Evolutionary conservation across 2,329 filamentous ascomycete species (phyloP), one percentile per base, ranked within the genome.

Genomic region (Aspergillus persii): DNA sequence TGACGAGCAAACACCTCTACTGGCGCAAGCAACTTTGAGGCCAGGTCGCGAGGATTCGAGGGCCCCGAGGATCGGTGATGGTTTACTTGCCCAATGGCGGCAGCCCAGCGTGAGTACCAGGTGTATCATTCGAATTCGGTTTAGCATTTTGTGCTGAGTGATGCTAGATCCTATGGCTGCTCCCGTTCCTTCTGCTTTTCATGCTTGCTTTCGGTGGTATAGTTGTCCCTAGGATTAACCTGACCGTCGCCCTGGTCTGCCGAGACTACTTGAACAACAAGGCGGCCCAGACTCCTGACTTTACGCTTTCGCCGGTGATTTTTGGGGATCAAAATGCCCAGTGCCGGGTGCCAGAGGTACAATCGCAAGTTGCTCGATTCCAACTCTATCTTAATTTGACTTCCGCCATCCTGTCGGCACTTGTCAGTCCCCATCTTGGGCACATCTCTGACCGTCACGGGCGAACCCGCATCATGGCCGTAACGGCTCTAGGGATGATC

Each of bases 361-460:
- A 95, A 71, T 84, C 87, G 18, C 83, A 84, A 52, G 90, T 91
- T 1, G 88, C 93, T 0, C 85, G 86, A 50, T 96, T 98, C 73
- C 88, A 87, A 54, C 83, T 97, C 1, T 87, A 89, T 68, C 82
- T 90, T 64, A 91, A 84, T 65, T 80, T 98, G 27, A 83, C 90
- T 50, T 85, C 86, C 3, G 95, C 95, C 0, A 77, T 89, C 1
- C 77, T 97, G 8, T 91, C 92, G 60, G 92, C 93, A 7, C 79
- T 97, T 54, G 87, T 88, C 15, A 90, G 90, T 31, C 95, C 95
- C 0, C 91, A 89, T 66, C 79, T 98, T 3, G 95, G 95, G 0
- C 85, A 90, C 2, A 76, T 96, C 15, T 97, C 93, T 0, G 95
- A 99, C 77, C 85, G 92, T 26, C 90, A 91, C 73, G 95, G 95